Evolutionary conservation across 768 basidiomycete species (phyloP), one percentile per base, ranked within the genome.

Genomic region (Tulasnella calospora): DNA sequence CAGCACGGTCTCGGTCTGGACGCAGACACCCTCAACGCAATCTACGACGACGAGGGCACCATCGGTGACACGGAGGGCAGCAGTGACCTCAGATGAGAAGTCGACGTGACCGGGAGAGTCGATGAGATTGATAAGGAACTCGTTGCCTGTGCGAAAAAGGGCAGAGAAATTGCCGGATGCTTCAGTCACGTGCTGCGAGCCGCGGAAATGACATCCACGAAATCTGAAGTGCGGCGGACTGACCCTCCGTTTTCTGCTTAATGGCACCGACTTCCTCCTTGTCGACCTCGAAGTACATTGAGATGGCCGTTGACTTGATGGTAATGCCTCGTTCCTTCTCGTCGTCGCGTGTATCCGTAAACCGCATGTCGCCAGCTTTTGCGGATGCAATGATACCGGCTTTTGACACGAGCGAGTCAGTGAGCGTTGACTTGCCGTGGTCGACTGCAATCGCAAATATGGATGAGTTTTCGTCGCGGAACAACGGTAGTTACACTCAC

Each of bases 281-380:
- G 84, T 89, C 85, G 83, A 99, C 89, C 87, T 95, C 91, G 85
- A 99, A 99, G 87, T 98, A 99, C 97, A 99, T 99, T 79, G 97
- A 98, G 85, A 99, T 98, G 83, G 96, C 98, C 41, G 97, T 99
- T 69, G 96, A 99, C 88, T 99, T 99, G 87, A 99, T 99, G 75
- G 98, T 99, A 83, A 99, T 99, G 88, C 98, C 98, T 86, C 97
- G 96, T 85, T 99, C 97, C 85, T 97, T 98, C 89, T 99, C 98
- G 84, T 99, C 98, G 13, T 93, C 90, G 88, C 97, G 89, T 79
- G 98, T 99, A 86, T 98, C 96, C 77, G 95, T 99, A 85, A 96
- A 98, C 79, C 97, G 94, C 90, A 94, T 89, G 79, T 98, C 95
- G 84, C 98, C 98, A 79, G 98, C 95, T 85, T 98, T 97, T 83